These are phyloP conservation scores for Hordeum marinum DNA, from an alignment of 176 grass and related monocot species.

Conservation along the genomic window DNA sequence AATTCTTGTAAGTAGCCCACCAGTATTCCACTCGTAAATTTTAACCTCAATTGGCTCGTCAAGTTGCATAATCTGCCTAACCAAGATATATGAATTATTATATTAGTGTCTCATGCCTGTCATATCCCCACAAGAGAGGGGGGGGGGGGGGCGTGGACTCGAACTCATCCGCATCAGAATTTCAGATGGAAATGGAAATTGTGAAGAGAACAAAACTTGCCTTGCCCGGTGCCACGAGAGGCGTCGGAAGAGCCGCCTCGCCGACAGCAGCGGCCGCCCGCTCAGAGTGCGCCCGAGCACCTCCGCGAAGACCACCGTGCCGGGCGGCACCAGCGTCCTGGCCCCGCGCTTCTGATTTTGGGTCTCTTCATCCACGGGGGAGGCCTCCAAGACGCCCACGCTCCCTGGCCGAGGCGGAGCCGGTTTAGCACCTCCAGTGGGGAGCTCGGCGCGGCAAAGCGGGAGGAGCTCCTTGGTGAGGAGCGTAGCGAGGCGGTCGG, in stretches of 20 bases:
- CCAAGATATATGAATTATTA: constrained; percentile 23
- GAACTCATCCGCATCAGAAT: not conserved
- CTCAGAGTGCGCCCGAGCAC: constrained; percentile 76
- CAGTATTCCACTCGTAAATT: constrained; percentile 90
- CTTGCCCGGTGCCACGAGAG: constrained; percentile 78
- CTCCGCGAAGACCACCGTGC: constrained; percentile 81
- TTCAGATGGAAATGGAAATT: constrained; percentile 11
- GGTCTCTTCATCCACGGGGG: constrained; percentile 23
- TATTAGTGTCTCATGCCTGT: not conserved
- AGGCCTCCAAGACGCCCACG: constrained; percentile 46
- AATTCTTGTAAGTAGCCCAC: constrained; percentile 75
- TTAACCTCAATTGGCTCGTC: constrained; percentile 77
- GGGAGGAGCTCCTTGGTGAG: constrained; percentile 85
- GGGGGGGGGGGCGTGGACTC: not conserved
- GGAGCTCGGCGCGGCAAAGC: constrained; percentile 46
- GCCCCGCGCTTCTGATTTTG: constrained; percentile 32
- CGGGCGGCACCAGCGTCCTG: constrained; percentile 46
- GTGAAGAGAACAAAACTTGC: constrained; percentile 54
- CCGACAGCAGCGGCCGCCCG: constrained; percentile 72
- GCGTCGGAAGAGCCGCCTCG: constrained; percentile 67
- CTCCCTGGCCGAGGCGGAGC: constrained; percentile 32
- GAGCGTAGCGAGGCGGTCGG: constrained; percentile 76
- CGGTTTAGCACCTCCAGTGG: not conserved
- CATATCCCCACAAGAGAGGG: not conserved
- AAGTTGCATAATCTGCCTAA: constrained; percentile 79